Percentiles rank a stretch among this genome's conserved stretches.
Conservation (phyloP, 2,329 filamentous ascomycete genomes). For the Beauveria sp. region DNA sequence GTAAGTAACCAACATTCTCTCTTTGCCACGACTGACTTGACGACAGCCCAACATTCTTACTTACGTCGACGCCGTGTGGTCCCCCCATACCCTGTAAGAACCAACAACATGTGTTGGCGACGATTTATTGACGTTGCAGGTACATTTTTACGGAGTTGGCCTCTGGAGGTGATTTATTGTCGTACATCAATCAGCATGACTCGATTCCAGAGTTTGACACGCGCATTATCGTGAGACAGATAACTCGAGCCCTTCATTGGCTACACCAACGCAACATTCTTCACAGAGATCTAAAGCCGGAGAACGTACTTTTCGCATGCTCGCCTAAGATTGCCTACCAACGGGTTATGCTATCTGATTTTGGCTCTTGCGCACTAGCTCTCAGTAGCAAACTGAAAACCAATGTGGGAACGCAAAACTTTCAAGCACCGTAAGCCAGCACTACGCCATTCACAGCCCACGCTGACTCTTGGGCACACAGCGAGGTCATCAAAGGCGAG, state of each 20-base stretch:
- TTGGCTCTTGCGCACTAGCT: constrained; percentile 40
- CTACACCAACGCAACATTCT: constrained; percentile 42
- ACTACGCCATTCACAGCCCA: not conserved
- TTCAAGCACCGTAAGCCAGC: constrained; percentile 41
- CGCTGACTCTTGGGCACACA: constrained; percentile 7
- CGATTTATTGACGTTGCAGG: constrained; percentile 21
- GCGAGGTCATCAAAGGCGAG: constrained; percentile 11
- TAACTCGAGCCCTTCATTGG: constrained; percentile 38
- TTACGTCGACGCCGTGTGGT: constrained; percentile 43
- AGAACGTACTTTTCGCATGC: constrained; percentile 43
- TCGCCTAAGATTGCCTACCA: constrained; percentile 35
- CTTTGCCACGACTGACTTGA: not conserved
- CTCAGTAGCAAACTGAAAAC: constrained; percentile 35
- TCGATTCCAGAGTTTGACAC: constrained; percentile 33
- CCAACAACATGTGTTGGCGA: not conserved
- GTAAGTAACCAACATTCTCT: constrained; percentile 28
- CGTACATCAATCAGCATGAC: constrained; percentile 33
- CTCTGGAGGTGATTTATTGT: constrained; percentile 46
- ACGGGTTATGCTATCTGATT: constrained; percentile 44
- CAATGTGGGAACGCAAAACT: constrained; percentile 37
- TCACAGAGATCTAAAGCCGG: constrained; percentile 47
- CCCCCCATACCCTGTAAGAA: constrained; percentile 37
- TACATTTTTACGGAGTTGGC: constrained; percentile 53
- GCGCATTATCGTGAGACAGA: constrained; percentile 38
- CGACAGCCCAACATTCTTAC: constrained; percentile 46